phyloP scores from a whole-genome alignment of 768 basidiomycete genomes.

The Tulasnella sp. region DNA sequence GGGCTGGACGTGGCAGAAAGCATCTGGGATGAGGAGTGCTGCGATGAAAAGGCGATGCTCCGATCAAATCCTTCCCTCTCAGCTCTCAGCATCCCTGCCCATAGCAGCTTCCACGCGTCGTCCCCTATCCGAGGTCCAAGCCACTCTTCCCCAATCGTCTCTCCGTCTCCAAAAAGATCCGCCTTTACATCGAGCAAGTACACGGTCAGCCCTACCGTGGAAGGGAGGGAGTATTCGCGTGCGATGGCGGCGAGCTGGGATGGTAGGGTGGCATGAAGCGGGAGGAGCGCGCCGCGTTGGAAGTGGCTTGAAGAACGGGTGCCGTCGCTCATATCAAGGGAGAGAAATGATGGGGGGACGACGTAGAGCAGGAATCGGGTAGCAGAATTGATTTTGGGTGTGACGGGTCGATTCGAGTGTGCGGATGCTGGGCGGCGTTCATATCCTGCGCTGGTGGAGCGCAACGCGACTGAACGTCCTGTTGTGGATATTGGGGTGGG shows the following conservation, averaged over 20 bases:
- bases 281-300: constrained; percentile 74
- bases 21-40: constrained; percentile 18
- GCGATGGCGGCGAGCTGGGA: constrained; percentile 80
- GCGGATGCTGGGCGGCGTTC: constrained; percentile 5
- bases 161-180: constrained; percentile 12
- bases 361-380: constrained; percentile 68
- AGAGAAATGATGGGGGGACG: constrained; percentile 62
- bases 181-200: constrained; percentile 49
- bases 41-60: constrained; percentile 2
- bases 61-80: constrained; percentile 8
- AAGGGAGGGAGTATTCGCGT: constrained; percentile 85
- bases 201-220: constrained; percentile 67
- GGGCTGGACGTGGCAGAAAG: neutral
- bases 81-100: constrained; percentile 31
- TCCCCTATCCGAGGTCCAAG: constrained; percentile 74
- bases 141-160: constrained; percentile 28
- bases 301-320: constrained; percentile 50
- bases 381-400: constrained; percentile 24
- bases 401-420: constrained; percentile 32
- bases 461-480: neutral
- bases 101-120: constrained; percentile 80
- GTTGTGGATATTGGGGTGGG: constrained; percentile 40
- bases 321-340: constrained; percentile 39
- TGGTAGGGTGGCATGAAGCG: constrained; percentile 72
- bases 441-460: constrained; percentile 22